Evolutionary conservation across 768 basidiomycete genomes (phyloP).

Genomic region (Russula abietina): DNA sequence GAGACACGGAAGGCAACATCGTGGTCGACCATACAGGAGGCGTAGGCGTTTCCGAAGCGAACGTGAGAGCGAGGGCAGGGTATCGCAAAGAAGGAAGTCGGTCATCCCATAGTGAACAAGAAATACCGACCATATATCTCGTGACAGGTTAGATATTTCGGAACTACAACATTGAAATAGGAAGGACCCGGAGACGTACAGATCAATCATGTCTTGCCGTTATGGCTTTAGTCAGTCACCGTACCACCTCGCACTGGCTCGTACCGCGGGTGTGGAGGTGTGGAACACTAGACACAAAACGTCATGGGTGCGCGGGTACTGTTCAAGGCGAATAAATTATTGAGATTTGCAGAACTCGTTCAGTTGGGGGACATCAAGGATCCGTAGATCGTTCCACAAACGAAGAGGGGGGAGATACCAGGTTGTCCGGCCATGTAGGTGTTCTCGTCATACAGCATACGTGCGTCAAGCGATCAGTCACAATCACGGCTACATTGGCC

Average conservation of each 20-base stretch:
- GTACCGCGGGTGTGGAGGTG: background rate
- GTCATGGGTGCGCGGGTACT: background rate
- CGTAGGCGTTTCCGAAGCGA: background rate
- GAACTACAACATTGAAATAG: background rate
- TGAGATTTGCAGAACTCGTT: background rate
- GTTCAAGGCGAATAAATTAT: background rate
- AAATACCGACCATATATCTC: background rate
- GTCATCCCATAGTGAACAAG: background rate
- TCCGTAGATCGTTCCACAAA: background rate
- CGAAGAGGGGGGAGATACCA: background rate
- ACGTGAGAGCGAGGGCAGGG: background rate
- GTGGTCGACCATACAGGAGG: background rate
- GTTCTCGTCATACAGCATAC: background rate
- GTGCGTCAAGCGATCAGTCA: background rate
- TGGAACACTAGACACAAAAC: background rate
- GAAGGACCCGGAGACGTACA: background rate
- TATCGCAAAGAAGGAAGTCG: background rate
- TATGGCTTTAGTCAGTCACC: background rate
- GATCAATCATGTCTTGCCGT: background rate
- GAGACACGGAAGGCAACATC: background rate
- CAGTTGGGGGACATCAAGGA: background rate
- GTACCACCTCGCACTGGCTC: too few relatives aligned
- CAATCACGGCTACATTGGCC: background rate
- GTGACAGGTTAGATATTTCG: background rate
- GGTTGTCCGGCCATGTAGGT: background rate